Percentiles rank a stretch among this genome's conserved stretches.
Conservation (phyloP, 345 rosid genomes). For the Excoecaria cochinchinensis region DNA sequence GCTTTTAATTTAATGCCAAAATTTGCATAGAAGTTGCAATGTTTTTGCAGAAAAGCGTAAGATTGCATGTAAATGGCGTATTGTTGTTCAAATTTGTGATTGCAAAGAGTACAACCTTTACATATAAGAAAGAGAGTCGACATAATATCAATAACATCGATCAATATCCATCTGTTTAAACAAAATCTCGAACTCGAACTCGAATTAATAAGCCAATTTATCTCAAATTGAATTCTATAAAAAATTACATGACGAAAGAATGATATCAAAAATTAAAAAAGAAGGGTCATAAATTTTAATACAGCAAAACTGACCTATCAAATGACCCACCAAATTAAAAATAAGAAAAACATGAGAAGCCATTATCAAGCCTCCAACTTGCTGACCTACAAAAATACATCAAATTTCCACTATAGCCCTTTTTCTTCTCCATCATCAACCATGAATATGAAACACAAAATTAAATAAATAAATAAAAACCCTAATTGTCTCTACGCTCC, state of each 20-base stretch:
- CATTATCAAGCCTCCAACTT: conserved; percentile 26
- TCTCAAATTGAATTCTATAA: not conserved
- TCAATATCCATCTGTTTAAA: too few species aligned
- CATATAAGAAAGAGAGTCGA: too few species aligned
- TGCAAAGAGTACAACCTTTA: too few species aligned
- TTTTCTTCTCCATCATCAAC: not conserved
- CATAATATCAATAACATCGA: too few species aligned
- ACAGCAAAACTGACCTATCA: conserved; percentile 15
- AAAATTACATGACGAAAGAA: conserved; percentile 4
- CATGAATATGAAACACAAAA: too few species aligned
- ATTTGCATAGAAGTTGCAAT: too few species aligned
- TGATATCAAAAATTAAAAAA: not conserved
- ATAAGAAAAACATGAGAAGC: conserved; percentile 17
- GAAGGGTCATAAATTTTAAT: not conserved
- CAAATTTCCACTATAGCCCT: conserved; percentile 12
- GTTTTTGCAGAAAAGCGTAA: too few species aligned
- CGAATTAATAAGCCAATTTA: too few species aligned
- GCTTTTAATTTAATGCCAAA: too few species aligned
- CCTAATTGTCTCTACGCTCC: not conserved
- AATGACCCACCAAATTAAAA: conserved; percentile 31
- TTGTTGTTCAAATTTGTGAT: too few species aligned
- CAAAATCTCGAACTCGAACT: too few species aligned
- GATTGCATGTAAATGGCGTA: too few species aligned
- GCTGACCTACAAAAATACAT: conserved; percentile 28
- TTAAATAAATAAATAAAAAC: not conserved